Percentiles rank a stretch among this genome's conserved stretches.
phyloP scores from a whole-genome alignment of 225 moss, liverwort and hornwort genomes.

The Bryum argenteum region DNA sequence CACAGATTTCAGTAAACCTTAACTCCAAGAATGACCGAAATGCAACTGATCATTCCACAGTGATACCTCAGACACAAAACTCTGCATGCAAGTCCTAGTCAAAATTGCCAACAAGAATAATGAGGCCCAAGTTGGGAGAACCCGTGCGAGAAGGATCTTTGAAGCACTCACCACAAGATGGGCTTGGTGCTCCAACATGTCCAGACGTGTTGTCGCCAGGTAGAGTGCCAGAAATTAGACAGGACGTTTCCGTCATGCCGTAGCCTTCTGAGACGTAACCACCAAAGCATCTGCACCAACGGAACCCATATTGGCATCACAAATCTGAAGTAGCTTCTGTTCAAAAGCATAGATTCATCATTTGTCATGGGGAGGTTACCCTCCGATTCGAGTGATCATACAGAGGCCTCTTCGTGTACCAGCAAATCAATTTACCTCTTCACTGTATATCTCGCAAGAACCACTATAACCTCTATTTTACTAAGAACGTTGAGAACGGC shows the following conservation, averaged over 20 bases:
- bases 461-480: neutral
- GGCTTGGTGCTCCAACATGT: conserved; percentile 79
- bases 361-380: neutral
- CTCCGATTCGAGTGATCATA: neutral
- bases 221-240: conserved; percentile 58
- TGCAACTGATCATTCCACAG: neutral
- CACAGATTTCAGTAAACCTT: neutral
- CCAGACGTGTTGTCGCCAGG: conserved; percentile 67
- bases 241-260: conserved; percentile 91
- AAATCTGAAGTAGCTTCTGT: neutral
- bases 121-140: neutral
- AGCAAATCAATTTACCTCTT: neutral
- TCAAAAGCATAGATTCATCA: neutral
- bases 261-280: conserved; percentile 82
- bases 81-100: neutral
- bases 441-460: neutral
- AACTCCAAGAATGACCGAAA: neutral
- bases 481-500: neutral
- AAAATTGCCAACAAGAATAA: neutral
- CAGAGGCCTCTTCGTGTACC: too few relatives aligned
- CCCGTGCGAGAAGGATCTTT: neutral
- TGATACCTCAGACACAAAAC: neutral
- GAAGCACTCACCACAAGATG: conserved; percentile 59
- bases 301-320: conserved; percentile 18
- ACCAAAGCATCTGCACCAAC: conserved; percentile 69